Conservation (phyloP, 2,329 filamentous ascomycete species). For the Cordyceps fumosorosea region DNA sequence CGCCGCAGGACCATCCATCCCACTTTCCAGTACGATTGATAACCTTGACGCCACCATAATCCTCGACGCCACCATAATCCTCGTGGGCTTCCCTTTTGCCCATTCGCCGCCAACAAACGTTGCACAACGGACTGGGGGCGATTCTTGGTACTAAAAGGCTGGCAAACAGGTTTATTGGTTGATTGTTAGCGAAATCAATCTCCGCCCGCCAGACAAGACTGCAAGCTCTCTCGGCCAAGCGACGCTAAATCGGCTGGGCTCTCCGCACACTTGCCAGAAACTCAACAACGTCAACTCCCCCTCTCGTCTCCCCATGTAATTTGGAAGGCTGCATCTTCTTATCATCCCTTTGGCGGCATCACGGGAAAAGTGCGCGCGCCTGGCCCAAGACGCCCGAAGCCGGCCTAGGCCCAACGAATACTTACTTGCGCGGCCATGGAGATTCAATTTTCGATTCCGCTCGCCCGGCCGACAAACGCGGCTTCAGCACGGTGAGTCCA, state of each 20-base stretch:
- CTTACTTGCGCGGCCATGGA: slow-evolving; percentile 23
- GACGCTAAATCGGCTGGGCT: slow-evolving; percentile 3
- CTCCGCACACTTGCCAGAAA: neutral
- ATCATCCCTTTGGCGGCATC: neutral
- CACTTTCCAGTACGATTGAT: neutral
- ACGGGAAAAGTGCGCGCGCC: neutral
- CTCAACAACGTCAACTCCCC: neutral
- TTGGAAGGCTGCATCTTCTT: neutral
- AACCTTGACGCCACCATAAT: neutral
- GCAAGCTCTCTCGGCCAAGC: neutral
- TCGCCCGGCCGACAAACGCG: slow-evolving; percentile 11
- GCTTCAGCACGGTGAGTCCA: slow-evolving; percentile 11
- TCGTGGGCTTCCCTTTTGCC: too few species aligned
- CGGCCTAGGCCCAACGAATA: neutral
- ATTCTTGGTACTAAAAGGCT: neutral
- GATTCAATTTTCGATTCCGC: slow-evolving; percentile 27
- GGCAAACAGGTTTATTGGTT: neutral
- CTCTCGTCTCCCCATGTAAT: neutral
- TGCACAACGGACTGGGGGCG: neutral
- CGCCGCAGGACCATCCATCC: too few species aligned
- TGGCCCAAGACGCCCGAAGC: neutral
- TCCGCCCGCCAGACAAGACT: neutral
- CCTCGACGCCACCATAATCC: neutral
- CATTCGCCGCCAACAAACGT: too few species aligned
- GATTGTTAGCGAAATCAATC: neutral